A percentile compares a stretch with the other conserved stretches of the same genome.
phyloP scores from a whole-genome alignment of 2,329 filamentous ascomycete species.

The Pseudocercospora eumusae region DNA sequence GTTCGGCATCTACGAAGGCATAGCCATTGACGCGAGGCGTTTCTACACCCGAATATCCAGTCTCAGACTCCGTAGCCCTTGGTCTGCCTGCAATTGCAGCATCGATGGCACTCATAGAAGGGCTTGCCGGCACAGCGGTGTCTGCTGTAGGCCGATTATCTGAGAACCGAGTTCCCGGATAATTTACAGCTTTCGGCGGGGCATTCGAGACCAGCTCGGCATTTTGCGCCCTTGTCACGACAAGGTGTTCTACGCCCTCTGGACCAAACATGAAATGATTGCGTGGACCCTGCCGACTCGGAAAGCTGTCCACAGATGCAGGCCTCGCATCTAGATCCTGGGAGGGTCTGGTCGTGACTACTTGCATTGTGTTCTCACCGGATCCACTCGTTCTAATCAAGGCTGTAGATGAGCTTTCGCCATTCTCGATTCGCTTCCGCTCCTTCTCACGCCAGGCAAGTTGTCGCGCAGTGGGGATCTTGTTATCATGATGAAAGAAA shows the following conservation, averaged over 20 bases:
- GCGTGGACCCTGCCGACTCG: conserved; percentile 59
- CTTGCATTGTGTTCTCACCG: conserved; percentile 28
- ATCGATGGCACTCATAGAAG: conserved; percentile 78
- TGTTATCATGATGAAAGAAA: conserved; percentile 88
- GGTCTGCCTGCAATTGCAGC: conserved; percentile 79
- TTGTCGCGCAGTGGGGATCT: conserved; percentile 66
- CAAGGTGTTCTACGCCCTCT: conserved; percentile 60
- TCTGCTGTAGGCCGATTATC: conserved; percentile 33
- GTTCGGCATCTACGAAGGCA: conserved; percentile 85
- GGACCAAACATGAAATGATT: conserved; percentile 88
- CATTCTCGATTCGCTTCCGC: conserved; percentile 62
- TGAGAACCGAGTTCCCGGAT: conserved; percentile 72
- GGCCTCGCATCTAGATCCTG: conserved; percentile 68
- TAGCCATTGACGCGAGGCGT: conserved; percentile 93
- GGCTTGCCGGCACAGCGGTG: conserved; percentile 64
- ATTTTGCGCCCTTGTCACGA: conserved; percentile 63
- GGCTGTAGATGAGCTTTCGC: conserved; percentile 41
- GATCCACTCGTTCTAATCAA: conserved; percentile 32
- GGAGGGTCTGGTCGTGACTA: conserved; percentile 48
- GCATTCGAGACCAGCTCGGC: conserved; percentile 71
- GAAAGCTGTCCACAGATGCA: conserved; percentile 75
- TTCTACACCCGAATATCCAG: conserved; percentile 64
- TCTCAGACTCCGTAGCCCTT: conserved; percentile 62
- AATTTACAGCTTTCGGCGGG: conserved; percentile 73
- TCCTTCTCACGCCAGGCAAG: conserved; percentile 56